Evolutionary conservation across 164 flowering plant genomes (phyloP).

Genomic region (Tetrastigma voinierianum): DNA sequence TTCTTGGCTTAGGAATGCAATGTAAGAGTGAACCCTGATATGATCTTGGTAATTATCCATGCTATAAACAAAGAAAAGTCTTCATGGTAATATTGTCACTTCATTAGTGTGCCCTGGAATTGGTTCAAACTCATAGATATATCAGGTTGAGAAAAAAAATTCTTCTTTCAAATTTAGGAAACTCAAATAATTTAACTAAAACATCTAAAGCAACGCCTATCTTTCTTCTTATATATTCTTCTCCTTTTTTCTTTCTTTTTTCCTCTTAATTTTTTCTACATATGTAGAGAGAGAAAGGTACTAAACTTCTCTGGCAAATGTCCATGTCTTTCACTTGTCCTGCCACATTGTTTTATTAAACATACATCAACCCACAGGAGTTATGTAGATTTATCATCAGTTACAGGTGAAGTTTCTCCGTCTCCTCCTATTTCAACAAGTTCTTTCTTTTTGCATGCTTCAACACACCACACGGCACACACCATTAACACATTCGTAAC

Average conservation of each 20-base stretch:
- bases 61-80: not conserved
- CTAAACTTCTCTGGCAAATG: not conserved
- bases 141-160: not conserved
- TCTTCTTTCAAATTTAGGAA: not conserved
- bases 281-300: not conserved
- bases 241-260: not conserved
- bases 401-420: conserved; percentile 1
- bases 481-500: conserved; percentile 13
- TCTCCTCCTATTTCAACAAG: not conserved
- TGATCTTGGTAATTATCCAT: no score
- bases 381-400: conserved; percentile 3
- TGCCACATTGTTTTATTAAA: conserved; percentile 30
- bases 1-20: no score
- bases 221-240: not conserved
- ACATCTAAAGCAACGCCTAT: not conserved
- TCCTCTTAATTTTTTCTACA: not conserved
- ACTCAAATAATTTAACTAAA: not conserved
- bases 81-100: not conserved
- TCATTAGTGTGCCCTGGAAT: not conserved
- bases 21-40: no score
- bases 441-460: conserved; percentile 16
- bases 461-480: conserved; percentile 4
- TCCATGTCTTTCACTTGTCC: conserved; percentile 20
- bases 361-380: conserved; percentile 17
- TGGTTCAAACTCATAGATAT: not conserved